Evolutionary conservation across 2,329 filamentous ascomycete species (phyloP), one percentile per base, ranked within the genome.

Genomic region (Aspergillus pseudonomiae): DNA sequence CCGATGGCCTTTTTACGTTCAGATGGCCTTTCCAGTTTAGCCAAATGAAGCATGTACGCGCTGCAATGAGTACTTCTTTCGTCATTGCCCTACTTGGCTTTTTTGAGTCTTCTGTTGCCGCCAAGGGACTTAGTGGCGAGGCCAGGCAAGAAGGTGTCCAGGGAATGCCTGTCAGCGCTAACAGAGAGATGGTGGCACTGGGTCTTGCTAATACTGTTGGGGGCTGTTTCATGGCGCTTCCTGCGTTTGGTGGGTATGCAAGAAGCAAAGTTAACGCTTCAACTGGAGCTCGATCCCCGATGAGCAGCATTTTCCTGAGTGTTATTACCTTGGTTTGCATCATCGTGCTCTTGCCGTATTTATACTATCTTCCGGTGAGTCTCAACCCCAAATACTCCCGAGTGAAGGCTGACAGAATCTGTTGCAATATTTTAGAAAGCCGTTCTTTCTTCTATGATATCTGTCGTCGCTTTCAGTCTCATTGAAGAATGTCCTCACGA

Each of bases 401-500:
- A 48, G 32, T 16, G 24, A 6, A 30, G 59, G 41, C 2, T 53
- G 32, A 32, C 16, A 28, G 6, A 36, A 28, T n/a, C 32, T n/a
- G 32, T 53, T 67, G 19, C 57, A 28, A 46, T 28, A 12, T 45
- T 28, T 28, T 71, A 95, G 90, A 97, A 97, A 90, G 92, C 92
- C 5, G 93, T 98, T 1, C 85, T 99, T 24, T 96, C 90, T 21
- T 87, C 94, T 21, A 95, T 98, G 88, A 96, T 99, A 65, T 94
- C 91, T 16, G 94, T 97, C 2, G 94, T 99, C 30, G 95, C 95
- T 24, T 97, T 91, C 82, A 95, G 93, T 24, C 85, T 99, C 7
- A 91, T 98, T 65, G 95, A 99, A 81, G 95, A 99, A 82, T 93
- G 92, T 14, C 95, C 95, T 0, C 91, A 95, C 72, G 95, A 99